Conservation (phyloP, 352 stramenopile species). For the Pythium phragmiticola region DNA sequence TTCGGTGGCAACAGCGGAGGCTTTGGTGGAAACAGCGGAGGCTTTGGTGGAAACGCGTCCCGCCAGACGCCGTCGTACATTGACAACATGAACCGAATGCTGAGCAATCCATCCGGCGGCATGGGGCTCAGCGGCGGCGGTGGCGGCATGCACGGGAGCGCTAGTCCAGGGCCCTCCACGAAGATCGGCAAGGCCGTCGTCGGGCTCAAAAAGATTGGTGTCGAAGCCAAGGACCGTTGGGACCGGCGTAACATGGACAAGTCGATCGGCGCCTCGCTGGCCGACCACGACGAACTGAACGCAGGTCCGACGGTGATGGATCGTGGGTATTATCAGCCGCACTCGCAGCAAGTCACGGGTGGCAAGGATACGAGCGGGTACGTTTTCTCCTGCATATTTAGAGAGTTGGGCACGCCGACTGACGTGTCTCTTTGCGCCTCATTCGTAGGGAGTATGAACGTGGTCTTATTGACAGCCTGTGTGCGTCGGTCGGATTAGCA, state of each 20-base stretch:
- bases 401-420: not conserved
- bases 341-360: constrained; percentile 54
- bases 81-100: constrained; percentile 65
- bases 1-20: constrained; percentile 18
- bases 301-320: constrained; percentile 64
- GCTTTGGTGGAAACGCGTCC: constrained; percentile 14
- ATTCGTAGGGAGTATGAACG: constrained; percentile 74
- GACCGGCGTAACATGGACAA: constrained; percentile 90
- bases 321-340: constrained; percentile 73
- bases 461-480: constrained; percentile 83
- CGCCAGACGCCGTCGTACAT: constrained; percentile 40
- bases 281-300: constrained; percentile 82
- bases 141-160: constrained; percentile 16
- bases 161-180: constrained; percentile 40
- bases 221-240: constrained; percentile 78
- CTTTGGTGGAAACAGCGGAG: not conserved
- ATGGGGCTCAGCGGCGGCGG: constrained; percentile 14
- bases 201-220: constrained; percentile 80
- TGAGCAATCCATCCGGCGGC: constrained; percentile 24
- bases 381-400: not conserved
- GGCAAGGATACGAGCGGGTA: constrained; percentile 77
- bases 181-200: constrained; percentile 76
- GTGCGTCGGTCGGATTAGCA: constrained; percentile 67
- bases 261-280: constrained; percentile 86
- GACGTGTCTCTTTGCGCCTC: constrained; percentile 1